phyloP scores from a whole-genome alignment of 2,329 filamentous ascomycete genomes.

The Cercospora sp. region DNA sequence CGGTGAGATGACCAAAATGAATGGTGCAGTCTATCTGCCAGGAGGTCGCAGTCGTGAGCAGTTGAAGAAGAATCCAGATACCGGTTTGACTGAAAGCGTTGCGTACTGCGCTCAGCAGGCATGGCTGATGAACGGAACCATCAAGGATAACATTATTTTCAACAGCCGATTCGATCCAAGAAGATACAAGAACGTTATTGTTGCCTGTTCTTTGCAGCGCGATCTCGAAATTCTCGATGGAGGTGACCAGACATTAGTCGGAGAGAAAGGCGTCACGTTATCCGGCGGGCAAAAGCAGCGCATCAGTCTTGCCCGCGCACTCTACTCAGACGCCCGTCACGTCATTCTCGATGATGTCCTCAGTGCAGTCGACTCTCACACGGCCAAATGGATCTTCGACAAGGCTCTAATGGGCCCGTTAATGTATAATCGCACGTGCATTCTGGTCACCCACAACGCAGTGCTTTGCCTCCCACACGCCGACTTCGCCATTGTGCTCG shows the following conservation, averaged over 20 bases:
- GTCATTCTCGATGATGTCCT: conserved; percentile 91
- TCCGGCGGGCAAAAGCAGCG: conserved; percentile 97
- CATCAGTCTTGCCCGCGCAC: conserved; percentile 90
- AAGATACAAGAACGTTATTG: conserved; percentile 83
- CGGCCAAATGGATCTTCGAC: conserved; percentile 96
- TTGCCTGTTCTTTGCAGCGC: conserved; percentile 85
- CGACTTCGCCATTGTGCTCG: conserved; percentile 77
- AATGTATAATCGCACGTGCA: conserved; percentile 86
- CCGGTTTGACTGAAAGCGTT: conserved; percentile 83
- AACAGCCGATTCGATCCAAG: conserved; percentile 75
- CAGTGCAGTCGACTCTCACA: conserved; percentile 95
- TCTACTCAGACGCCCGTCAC: conserved; percentile 94
- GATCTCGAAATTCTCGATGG: conserved; percentile 90
- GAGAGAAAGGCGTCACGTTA: conserved; percentile 94
- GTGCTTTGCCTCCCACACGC: conserved; percentile 81
- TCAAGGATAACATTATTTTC: conserved; percentile 95
- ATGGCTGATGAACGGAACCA: conserved; percentile 94
- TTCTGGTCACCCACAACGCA: conserved; percentile 93
- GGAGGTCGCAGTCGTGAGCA: conserved; percentile 85
- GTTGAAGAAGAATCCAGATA: conserved; percentile 75
- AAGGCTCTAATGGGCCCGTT: conserved; percentile 86
- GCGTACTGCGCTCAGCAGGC: conserved; percentile 96
- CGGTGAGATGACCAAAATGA: conserved; percentile 88
- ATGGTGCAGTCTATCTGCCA: conserved; percentile 80
- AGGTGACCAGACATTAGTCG: conserved; percentile 90